phyloP scores from a whole-genome alignment of 352 stramenopile species.

The Pythium myriotylum region DNA sequence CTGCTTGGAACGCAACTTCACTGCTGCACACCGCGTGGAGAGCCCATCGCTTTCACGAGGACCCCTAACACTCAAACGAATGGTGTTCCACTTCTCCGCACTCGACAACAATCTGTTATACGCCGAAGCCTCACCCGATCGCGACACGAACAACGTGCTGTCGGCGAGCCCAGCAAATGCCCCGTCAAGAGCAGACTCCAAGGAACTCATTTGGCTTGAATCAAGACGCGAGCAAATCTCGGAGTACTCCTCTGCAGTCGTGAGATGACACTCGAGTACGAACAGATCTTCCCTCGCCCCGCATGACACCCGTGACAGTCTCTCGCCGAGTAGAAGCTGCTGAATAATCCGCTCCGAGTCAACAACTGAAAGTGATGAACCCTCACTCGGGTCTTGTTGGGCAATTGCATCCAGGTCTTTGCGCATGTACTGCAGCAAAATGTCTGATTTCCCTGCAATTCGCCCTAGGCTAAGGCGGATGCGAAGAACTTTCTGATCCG shows the following conservation, averaged over 20 bases:
- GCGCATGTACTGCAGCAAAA: conserved; percentile 65
- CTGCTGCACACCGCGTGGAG: conserved; percentile 50
- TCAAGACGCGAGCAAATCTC: conserved; percentile 44
- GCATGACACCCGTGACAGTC: conserved; percentile 56
- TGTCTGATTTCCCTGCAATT: conserved; percentile 68
- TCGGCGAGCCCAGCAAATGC: conserved; percentile 60
- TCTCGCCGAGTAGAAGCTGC: conserved; percentile 62
- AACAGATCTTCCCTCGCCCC: conserved; percentile 75
- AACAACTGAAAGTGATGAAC: conserved; percentile 27
- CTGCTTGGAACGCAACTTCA: conserved; percentile 64
- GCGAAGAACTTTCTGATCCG: conserved; percentile 72
- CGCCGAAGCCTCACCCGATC: conserved; percentile 36
- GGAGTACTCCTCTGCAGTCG: conserved; percentile 61
- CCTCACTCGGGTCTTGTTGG: conserved; percentile 46
- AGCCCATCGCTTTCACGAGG: conserved; percentile 46
- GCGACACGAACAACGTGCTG: conserved; percentile 49
- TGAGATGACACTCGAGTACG: conserved; percentile 73
- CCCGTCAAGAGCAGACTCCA: conserved; percentile 65
- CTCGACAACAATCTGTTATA: conserved; percentile 60
- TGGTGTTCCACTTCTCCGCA: conserved; percentile 60
- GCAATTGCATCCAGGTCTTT: conserved; percentile 60
- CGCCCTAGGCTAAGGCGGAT: conserved; percentile 67
- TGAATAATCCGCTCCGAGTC: conserved; percentile 47
- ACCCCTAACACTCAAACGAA: conserved; percentile 15
- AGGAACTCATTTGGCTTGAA: conserved; percentile 34